Evolutionary conservation across 2,329 filamentous ascomycete species (phyloP).

Genomic region (Clonostachys chloroleuca): DNA sequence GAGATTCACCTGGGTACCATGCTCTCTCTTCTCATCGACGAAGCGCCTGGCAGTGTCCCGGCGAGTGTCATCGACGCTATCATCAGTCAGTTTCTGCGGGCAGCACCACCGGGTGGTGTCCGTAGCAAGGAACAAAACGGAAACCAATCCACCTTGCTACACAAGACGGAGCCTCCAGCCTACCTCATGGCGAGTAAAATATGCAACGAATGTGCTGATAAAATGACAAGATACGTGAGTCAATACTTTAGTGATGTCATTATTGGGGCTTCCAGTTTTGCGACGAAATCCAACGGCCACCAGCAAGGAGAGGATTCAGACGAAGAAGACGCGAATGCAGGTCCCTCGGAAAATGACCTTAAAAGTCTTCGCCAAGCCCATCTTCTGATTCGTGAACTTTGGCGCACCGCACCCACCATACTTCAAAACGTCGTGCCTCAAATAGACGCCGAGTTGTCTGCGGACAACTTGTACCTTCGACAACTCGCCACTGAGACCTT

Average conservation of each 20-base stretch:
- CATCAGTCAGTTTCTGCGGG: conserved; percentile 90
- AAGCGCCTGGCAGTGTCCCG: conserved; percentile 68
- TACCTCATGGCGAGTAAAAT: conserved; percentile 97
- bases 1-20: conserved; percentile 89
- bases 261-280: conserved; percentile 71
- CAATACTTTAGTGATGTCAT: conserved; percentile 98
- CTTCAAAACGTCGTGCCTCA: conserved; percentile 92
- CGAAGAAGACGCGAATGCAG: conserved; percentile 53
- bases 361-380: conserved; percentile 89
- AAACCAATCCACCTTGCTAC: conserved; percentile 76
- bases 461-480: conserved; percentile 83
- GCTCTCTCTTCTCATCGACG: conserved; percentile 81
- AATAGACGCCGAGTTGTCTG: conserved; percentile 84
- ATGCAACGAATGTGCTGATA: conserved; percentile 83
- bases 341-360: conserved; percentile 77
- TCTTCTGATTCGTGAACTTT: conserved; percentile 82
- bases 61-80: conserved; percentile 85
- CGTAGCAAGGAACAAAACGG: conserved; percentile 63
- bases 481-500: conserved; percentile 89
- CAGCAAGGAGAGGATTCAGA: conserved; percentile 60
- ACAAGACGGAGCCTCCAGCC: conserved; percentile 84
- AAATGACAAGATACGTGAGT: conserved; percentile 91
- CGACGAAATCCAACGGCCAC: conserved; percentile 49
- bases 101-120: conserved; percentile 64
- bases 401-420: conserved; percentile 85